These are phyloP conservation scores for Talaromyces piceae DNA, from an alignment of 2,329 filamentous ascomycete genomes.

Conservation along the genomic window DNA sequence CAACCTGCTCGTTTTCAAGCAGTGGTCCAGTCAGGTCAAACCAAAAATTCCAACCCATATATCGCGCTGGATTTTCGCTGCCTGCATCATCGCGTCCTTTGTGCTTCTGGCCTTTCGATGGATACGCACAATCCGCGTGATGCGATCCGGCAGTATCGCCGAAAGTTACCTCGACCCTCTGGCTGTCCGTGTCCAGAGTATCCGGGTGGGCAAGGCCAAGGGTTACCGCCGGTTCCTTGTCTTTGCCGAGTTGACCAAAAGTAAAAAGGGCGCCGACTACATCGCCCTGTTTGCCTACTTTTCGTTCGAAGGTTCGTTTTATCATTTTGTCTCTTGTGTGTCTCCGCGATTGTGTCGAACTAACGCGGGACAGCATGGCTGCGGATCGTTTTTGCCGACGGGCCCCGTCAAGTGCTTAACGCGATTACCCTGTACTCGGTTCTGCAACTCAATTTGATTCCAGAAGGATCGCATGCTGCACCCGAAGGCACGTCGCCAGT, in stretches of 20 bases:
- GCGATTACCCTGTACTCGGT: constrained; percentile 81
- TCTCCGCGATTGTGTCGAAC: too few relatives aligned
- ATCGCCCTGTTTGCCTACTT: constrained; percentile 64
- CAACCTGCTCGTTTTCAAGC: constrained; percentile 80
- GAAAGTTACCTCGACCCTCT: constrained; percentile 87
- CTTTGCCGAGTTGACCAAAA: constrained; percentile 83
- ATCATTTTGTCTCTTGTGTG: too few relatives aligned
- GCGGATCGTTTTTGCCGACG: constrained; percentile 81
- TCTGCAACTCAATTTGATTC: constrained; percentile 66
- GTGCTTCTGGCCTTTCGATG: constrained; percentile 74
- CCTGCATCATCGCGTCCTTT: constrained; percentile 86
- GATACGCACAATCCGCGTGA: constrained; percentile 69
- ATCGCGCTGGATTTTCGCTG: constrained; percentile 91
- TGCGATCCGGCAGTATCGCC: constrained; percentile 76
- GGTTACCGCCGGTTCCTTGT: constrained; percentile 90
- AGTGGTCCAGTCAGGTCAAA: constrained; percentile 77
- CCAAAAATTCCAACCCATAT: constrained; percentile 69
- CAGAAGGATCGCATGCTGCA: constrained; percentile 46
- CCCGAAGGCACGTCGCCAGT: constrained; percentile 56
- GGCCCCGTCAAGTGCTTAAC: constrained; percentile 86
- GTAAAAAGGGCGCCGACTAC: constrained; percentile 84
- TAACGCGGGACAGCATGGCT: constrained; percentile 56
- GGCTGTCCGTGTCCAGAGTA: constrained; percentile 75
- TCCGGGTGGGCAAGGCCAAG: constrained; percentile 63
- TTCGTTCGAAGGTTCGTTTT: background rate